Base-by-base conservation (phyloP, 768 basidiomycete genomes). In the Lyophyllum shimeji region DNA sequence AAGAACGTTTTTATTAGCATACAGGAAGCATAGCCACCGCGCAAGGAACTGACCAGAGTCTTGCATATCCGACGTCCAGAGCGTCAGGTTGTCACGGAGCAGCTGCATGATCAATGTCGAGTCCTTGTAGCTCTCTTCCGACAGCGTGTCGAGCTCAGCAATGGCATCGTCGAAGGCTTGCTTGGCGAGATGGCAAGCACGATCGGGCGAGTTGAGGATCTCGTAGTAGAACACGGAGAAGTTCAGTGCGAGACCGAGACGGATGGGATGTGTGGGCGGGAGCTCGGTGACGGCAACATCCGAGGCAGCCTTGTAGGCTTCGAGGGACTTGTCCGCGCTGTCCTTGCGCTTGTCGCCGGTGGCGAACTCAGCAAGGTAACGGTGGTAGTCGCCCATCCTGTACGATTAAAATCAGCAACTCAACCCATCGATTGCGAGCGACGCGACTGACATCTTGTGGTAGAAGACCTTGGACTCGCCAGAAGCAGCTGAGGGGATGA, bases 221-320 rank as follows among this genome's bases (percentile, higher is more conserved):
- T 98, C 95, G 79, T 97, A 97, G 85, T 98, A 98, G 84, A 98
- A 98, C 48, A 98, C 95, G 52, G 94, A 97, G 86, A 98, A 98
- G 85, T 98, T 98, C 69, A 98, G 83, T 45, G 95, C 95, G 53
- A 98, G 90, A 75, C 96, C 96, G 60, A 98, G 92, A 69, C 95
- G 95, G 76, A 98, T 98, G 60, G 95, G 95, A 78, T 97, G 95
- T 70, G 95, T 97, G 27, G 92, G 90, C 23, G 89, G 93, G 43
- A 98, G 89, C 76, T 97, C 93, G 49, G 89, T 94, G 66, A 95
- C 90, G 64, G 95, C 95, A 71, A 98, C 94, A 61, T 96, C 93
- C 48, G 95, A 97, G 52, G 95, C 95, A 52, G 92, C 90, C 86
- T 98, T 97, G 88, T 98, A 94, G 23, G 93, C 92, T 74, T 93